Base-by-base conservation (phyloP, 805 yeast genomes). In the Trichomonascus vanleenenianus region DNA sequence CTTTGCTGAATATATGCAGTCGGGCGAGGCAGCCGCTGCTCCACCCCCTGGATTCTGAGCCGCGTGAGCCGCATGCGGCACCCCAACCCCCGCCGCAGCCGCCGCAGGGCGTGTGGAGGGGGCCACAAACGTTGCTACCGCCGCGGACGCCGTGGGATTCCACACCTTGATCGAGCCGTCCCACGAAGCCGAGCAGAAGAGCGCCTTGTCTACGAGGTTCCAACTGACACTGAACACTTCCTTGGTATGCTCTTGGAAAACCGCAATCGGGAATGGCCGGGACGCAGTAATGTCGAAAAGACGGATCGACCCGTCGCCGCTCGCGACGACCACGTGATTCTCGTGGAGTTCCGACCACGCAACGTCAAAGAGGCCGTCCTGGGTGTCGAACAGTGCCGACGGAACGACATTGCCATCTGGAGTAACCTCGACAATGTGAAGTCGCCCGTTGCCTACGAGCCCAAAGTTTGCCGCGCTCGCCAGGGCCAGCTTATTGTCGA, bases 381-480 rank as follows among this genome's bases (percentile, higher is more conserved):
- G 97, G 0, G 97, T 91, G 50, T 87, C 87, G 68, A 85, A 91
- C 44, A 49, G 51, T 16, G 47, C 49, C 32, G 54, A 52, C 18
- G 56, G 46, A 37, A 51, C 30, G 12, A 74, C 62, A 39, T 76
- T 78, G 0, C 97, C 97, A 50, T 71, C 66, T 18, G 78, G 76
- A 43, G 73, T 76, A 40, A 91, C 84, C 41, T 78, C 79, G 19
- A 91, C 67, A 1, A 91, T 70, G 54, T 70, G 81, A 25, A 91
- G 67, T 54, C 85, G 74, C 4, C 98, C 98, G 63, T 91, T 91
- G 2, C 98, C 98, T 2, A 88, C 96, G 3, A 91, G 68, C 1
- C 97, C 97, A 63, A 80, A 91, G 66, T 91, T 93, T 22, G 97
- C 87, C 1, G 96, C 82, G 0, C 95, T 73, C 0, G 95, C 94